Evolutionary conservation across 1,284 basidiomycete species (phyloP).

Genomic region (Trametes pubescens): DNA sequence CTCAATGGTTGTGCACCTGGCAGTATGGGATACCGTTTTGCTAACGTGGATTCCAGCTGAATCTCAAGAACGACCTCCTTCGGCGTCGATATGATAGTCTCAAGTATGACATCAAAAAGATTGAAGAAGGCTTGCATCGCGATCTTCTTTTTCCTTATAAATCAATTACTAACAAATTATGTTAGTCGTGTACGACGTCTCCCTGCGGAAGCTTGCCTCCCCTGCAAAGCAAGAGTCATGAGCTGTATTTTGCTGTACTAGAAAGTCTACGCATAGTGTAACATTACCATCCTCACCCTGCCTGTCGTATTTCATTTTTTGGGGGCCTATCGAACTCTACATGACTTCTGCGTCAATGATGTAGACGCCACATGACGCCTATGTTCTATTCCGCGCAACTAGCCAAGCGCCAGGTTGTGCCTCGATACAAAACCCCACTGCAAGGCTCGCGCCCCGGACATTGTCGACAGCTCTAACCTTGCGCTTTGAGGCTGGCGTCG

Average conservation of each 20-base stretch:
- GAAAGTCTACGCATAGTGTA: too few species aligned
- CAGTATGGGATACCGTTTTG: not conserved
- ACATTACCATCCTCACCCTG: not conserved
- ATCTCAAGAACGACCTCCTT: conserved; percentile 86
- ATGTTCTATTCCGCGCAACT: too few species aligned
- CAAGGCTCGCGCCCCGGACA: too few species aligned
- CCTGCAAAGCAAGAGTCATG: conserved; percentile 22
- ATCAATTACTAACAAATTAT: not conserved
- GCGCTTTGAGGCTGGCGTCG: too few species aligned
- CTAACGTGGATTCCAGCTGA: conserved; percentile 60
- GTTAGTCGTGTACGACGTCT: conserved; percentile 86
- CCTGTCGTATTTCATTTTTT: not conserved
- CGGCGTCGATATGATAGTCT: conserved; percentile 83
- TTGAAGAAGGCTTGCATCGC: conserved; percentile 75
- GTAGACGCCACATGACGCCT: too few species aligned
- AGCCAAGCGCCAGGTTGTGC: too few species aligned
- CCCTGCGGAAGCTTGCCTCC: conserved; percentile 70
- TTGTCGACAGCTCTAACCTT: too few species aligned
- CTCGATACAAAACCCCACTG: too few species aligned
- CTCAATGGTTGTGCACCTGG: conserved; percentile 63
- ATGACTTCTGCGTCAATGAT: too few species aligned
- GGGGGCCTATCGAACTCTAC: too few species aligned
- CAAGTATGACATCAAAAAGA: conserved; percentile 90
- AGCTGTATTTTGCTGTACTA: not conserved
- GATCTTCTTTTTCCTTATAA: conserved; percentile 4